A percentile compares a stretch with the other conserved stretches of the same genome.
Conservation (phyloP, 2,329 filamentous ascomycete species). For the Aureobasidium sp. region DNA sequence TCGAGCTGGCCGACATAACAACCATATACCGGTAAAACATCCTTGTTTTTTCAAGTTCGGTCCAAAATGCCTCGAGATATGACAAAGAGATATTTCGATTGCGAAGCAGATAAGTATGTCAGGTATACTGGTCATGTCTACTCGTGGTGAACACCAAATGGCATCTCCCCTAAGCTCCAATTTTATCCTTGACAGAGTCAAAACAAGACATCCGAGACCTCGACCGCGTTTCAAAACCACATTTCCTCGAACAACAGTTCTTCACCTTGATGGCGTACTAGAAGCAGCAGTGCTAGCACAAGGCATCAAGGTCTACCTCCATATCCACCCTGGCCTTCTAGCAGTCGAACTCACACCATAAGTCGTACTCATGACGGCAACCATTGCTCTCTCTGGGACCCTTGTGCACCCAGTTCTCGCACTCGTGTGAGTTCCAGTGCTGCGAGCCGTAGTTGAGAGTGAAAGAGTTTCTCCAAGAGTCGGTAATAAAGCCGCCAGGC, state of each 20-base stretch:
- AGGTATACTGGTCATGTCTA: too few relatives aligned
- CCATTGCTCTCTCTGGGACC: not conserved
- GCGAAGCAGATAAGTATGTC: too few relatives aligned
- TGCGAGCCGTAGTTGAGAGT: not conserved
- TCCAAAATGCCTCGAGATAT: too few relatives aligned
- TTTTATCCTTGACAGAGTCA: too few relatives aligned
- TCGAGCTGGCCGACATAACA: too few relatives aligned
- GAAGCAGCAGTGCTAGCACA: not conserved
- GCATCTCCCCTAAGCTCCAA: too few relatives aligned
- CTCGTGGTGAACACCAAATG: too few relatives aligned
- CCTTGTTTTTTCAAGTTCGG: too few relatives aligned
- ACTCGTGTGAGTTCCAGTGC: not conserved
- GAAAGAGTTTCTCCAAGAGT: not conserved
- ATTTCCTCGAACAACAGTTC: not conserved
- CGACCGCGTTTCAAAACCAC: too few relatives aligned
- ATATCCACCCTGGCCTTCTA: constrained; percentile 3
- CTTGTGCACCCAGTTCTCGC: not conserved
- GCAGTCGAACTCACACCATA: constrained; percentile 5
- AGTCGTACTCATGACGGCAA: not conserved
- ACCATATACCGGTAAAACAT: too few relatives aligned
- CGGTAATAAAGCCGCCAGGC: not conserved
- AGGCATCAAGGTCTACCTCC: not conserved
- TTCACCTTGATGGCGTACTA: not conserved
- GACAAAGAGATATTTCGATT: too few relatives aligned
- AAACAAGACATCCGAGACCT: too few relatives aligned